Conservation (phyloP, 192 early-diverging fungal species). For the Backusella liffmaniae region DNA sequence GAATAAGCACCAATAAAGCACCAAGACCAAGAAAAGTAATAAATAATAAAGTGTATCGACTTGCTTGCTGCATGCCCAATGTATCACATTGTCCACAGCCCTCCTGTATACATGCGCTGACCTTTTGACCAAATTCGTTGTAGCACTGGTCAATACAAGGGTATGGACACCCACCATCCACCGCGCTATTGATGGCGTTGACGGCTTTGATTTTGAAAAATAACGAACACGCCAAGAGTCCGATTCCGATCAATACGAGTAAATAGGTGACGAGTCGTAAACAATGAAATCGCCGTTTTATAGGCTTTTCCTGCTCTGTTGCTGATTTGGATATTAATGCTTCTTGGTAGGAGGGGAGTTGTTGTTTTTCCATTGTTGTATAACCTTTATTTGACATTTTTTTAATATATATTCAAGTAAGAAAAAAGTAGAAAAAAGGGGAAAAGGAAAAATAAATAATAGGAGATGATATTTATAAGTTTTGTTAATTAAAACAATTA, state of each 20-base stretch:
- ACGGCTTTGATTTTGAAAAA: background rate
- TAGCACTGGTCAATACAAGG: background rate
- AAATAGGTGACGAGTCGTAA: background rate
- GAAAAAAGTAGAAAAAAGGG: too few relatives aligned
- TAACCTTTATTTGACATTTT: background rate
- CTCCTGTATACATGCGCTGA: background rate
- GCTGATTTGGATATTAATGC: background rate
- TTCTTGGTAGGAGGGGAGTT: background rate
- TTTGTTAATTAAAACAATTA: background rate
- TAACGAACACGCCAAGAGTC: background rate
- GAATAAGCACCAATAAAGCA: background rate
- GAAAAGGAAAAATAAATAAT: background rate
- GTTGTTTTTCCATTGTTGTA: background rate
- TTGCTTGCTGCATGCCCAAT: background rate
- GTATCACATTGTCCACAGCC: background rate
- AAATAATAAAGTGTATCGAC: background rate
- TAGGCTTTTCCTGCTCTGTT: background rate
- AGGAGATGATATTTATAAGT: background rate
- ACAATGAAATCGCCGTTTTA: background rate
- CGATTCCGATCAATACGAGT: background rate
- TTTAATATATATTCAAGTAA: background rate
- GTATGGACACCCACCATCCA: background rate
- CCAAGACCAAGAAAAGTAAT: background rate
- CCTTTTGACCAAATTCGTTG: background rate
- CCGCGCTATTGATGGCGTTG: background rate